Percentiles rank a stretch among this genome's conserved stretches.
phyloP scores from a whole-genome alignment of 345 rosid genomes.

The Noccaea bulbosa region DNA sequence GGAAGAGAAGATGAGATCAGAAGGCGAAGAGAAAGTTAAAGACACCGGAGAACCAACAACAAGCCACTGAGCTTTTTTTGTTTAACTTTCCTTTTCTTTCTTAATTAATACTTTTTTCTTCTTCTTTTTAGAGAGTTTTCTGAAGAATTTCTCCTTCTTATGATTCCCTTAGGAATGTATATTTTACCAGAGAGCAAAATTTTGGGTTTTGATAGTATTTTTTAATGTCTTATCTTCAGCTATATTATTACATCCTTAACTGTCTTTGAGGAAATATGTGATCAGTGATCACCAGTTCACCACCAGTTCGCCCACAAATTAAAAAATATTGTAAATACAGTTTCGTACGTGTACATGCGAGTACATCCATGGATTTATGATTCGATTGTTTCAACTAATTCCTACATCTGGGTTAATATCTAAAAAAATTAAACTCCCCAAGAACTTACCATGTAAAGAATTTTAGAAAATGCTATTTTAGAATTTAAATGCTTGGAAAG shows the following conservation, averaged over 20 bases:
- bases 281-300: too few relatives aligned
- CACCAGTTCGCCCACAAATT: not conserved
- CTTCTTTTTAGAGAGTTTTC: slow-evolving; percentile 22
- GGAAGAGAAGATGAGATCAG: slow-evolving; percentile 37
- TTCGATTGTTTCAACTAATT: not conserved
- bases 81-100: not conserved
- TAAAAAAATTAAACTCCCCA: too few relatives aligned
- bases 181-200: slow-evolving; percentile 43
- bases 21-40: slow-evolving; percentile 49
- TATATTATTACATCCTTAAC: slow-evolving; percentile 16
- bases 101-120: not conserved
- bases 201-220: slow-evolving; percentile 21
- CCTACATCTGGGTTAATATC: not conserved
- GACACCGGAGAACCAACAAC: slow-evolving; percentile 39
- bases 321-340: not conserved
- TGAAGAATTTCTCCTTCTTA: slow-evolving; percentile 6
- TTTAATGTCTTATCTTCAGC: slow-evolving; percentile 7
- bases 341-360: slow-evolving; percentile 9
- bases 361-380: slow-evolving; percentile 11
- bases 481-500: not conserved
- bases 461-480: not conserved
- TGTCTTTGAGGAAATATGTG: slow-evolving; percentile 11
- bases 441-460: not conserved
- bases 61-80: slow-evolving; percentile 36
- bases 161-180: slow-evolving; percentile 50